Percentiles rank a stretch among this genome's conserved stretches.
Conservation (phyloP, 208 protist genomes). For the Leishmania aethiopica region DNA sequence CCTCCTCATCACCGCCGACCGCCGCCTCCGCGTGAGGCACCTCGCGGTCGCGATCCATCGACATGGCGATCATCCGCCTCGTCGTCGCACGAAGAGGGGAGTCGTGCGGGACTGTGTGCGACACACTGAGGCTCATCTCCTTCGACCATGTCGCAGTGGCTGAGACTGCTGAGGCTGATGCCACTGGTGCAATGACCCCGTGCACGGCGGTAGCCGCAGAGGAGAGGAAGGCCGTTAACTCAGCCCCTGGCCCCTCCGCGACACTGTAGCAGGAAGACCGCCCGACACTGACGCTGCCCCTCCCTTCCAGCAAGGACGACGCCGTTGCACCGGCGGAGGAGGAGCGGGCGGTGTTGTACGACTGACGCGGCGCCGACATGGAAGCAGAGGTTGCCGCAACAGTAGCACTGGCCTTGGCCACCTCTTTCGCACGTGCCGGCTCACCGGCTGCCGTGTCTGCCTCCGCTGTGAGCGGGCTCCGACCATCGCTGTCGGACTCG, state of each 20-base stretch:
- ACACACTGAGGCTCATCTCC: neutral
- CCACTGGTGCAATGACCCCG: neutral
- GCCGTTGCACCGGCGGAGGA: slow-evolving; percentile 10
- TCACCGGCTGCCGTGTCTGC: neutral
- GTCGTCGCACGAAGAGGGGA: neutral
- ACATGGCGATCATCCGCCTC: neutral
- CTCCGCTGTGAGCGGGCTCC: neutral
- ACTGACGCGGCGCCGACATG: neutral
- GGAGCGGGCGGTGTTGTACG: neutral
- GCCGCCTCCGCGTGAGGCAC: neutral
- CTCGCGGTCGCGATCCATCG: neutral
- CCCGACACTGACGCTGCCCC: neutral
- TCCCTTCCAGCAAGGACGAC: slow-evolving; percentile 2
- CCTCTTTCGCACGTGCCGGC: neutral
- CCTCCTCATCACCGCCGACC: neutral
- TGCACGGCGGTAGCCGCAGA: neutral
- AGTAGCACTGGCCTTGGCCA: neutral
- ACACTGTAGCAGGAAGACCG: neutral
- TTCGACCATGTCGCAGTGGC: neutral
- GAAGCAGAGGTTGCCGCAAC: neutral
- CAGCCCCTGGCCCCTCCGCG: neutral
- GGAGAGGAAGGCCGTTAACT: neutral
- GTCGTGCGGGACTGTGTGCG: neutral
- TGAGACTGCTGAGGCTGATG: neutral
- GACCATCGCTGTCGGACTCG: neutral